Conservation (phyloP, 768 basidiomycete genomes). For the Tylopilus plumbeoviolaceoides region DNA sequence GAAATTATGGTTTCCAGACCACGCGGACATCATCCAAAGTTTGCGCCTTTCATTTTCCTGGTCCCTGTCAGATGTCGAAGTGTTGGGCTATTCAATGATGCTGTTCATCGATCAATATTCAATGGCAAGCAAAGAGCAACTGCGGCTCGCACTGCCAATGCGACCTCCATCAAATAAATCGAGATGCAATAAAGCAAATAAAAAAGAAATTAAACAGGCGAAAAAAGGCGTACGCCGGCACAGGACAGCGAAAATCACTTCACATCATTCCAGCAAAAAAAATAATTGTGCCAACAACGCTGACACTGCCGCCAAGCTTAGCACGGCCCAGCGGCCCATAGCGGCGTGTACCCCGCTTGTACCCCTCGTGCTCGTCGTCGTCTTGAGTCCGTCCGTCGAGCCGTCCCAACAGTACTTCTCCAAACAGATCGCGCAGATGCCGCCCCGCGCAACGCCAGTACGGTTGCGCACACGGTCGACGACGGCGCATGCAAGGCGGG, state of each 20-base stretch:
- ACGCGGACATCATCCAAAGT: background rate
- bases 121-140: background rate
- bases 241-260: background rate
- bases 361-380: background rate
- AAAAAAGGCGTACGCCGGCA: background rate
- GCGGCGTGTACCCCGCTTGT: background rate
- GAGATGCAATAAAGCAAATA: background rate
- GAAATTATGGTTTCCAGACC: background rate
- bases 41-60: too few relatives aligned
- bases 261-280: background rate
- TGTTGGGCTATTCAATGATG: background rate
- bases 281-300: background rate
- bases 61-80: background rate
- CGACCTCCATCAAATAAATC: background rate
- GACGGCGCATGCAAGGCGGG: slow-evolving; percentile 43
- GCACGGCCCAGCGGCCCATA: background rate
- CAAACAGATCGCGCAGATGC: slow-evolving; percentile 19
- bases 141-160: background rate
- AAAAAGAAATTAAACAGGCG: background rate
- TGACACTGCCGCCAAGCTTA: background rate
- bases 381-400: background rate
- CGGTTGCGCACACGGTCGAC: slow-evolving; percentile 32
- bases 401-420: slow-evolving; percentile 18
- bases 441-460: slow-evolving; percentile 4
- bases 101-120: slow-evolving; percentile 2